phyloP scores from a whole-genome alignment of 257 asterid species.

The Jacaranda copaia region DNA sequence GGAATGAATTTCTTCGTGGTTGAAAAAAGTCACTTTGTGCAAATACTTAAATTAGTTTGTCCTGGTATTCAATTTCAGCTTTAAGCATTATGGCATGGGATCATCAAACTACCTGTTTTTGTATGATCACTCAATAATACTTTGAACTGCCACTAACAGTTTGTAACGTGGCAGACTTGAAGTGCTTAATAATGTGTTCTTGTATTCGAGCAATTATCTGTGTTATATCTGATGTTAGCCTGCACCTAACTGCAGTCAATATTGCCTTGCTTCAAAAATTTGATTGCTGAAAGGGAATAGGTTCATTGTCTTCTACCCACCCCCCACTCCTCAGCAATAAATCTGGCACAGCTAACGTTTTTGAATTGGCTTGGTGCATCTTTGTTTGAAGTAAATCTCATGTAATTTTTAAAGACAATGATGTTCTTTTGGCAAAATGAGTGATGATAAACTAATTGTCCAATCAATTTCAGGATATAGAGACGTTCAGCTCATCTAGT shows the following conservation, averaged over 20 bases:
- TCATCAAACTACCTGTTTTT: not conserved
- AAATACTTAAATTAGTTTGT: not conserved
- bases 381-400: no score
- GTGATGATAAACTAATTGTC: slow-evolving; percentile 25
- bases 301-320: no score
- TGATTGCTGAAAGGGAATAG: no score
- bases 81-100: not conserved
- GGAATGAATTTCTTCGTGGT: not conserved
- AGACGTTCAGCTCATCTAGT: slow-evolving; percentile 47
- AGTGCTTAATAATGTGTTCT: slow-evolving; percentile 12
- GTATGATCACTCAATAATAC: not conserved
- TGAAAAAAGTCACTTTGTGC: not conserved
- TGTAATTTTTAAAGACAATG: not conserved
- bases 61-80: not conserved
- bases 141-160: not conserved
- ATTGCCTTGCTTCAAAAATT: no score
- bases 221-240: not conserved
- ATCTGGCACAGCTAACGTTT: no score
- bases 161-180: not conserved
- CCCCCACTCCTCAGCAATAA: no score
- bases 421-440: not conserved
- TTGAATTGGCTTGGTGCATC: no score
- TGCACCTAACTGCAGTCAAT: no score
- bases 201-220: not conserved
- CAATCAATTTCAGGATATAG: slow-evolving; percentile 58